Conservation (phyloP, 192 early-diverging fungal species). For the Dissophora globulifera region DNA sequence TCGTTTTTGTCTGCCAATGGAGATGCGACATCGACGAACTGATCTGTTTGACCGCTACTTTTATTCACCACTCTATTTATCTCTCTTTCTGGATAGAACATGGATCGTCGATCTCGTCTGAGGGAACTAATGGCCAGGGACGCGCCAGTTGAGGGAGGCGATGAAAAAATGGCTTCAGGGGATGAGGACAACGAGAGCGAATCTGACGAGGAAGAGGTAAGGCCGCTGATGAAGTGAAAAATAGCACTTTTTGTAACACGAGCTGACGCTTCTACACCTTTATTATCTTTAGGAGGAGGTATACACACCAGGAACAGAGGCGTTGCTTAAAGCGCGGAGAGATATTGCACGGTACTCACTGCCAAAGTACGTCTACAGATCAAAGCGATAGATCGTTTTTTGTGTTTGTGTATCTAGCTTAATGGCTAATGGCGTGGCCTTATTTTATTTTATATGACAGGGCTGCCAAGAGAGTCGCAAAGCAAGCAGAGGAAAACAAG, state of each 20-base stretch:
- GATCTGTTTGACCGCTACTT: neutral
- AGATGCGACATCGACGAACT: too few species aligned
- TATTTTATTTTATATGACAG: constrained; percentile 49
- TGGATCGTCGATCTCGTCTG: constrained; percentile 79
- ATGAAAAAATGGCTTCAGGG: constrained; percentile 61
- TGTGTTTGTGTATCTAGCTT: neutral
- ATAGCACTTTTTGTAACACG: too few species aligned
- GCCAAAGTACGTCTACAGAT: constrained; percentile 54
- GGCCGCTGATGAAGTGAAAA: too few species aligned
- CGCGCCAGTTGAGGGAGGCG: constrained; percentile 55
- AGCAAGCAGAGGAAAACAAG: constrained; percentile 73
- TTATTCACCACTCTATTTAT: neutral
- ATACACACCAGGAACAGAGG: constrained; percentile 80
- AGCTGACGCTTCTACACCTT: too few species aligned
- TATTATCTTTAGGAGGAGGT: constrained; percentile 67
- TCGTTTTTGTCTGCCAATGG: too few species aligned
- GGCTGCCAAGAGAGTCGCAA: constrained; percentile 71
- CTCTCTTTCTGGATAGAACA: constrained; percentile 17
- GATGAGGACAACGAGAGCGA: constrained; percentile 66
- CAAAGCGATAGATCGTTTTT: neutral
- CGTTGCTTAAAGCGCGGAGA: constrained; percentile 74
- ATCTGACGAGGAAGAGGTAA: constrained; percentile 51
- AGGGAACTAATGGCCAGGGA: constrained; percentile 75
- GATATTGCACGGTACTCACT: constrained; percentile 81
- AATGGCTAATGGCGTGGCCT: too few species aligned